Evolutionary conservation across 352 stramenopile species (phyloP).

Genomic region (Globisporangium rhizosaccharum): DNA sequence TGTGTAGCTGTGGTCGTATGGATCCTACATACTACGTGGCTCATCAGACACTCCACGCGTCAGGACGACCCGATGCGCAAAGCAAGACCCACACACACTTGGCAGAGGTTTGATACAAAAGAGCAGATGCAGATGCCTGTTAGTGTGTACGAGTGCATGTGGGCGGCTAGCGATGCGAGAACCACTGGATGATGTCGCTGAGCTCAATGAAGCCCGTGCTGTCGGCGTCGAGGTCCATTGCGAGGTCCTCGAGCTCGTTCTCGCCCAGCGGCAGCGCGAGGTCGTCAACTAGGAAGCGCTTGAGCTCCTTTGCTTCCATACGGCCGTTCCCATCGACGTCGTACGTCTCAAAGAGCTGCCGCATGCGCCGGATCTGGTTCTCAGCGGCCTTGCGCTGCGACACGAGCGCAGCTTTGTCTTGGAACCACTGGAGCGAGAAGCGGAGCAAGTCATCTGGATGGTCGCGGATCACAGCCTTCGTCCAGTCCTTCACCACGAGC

Average conservation of each 20-base stretch:
- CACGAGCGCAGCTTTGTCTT: conserved; percentile 61
- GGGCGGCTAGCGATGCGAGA: conserved; percentile 39
- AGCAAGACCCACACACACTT: too few species aligned
- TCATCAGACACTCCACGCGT: too few species aligned
- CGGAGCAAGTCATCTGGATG: conserved; percentile 66
- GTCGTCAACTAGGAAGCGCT: conserved; percentile 61
- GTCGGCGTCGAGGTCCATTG: conserved; percentile 62
- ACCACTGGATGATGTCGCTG: conserved; percentile 81
- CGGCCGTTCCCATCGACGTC: conserved; percentile 75
- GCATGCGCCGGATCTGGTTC: conserved; percentile 58
- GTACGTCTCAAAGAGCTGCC: conserved; percentile 73
- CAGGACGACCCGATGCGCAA: too few species aligned
- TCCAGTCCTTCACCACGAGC: conserved; percentile 87
- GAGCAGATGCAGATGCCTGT: too few species aligned
- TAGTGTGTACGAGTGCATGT: too few species aligned
- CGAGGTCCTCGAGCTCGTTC: conserved; percentile 59
- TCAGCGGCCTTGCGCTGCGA: conserved; percentile 63
- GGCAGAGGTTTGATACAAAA: too few species aligned
- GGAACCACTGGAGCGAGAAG: conserved; percentile 87
- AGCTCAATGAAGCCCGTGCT: conserved; percentile 81
- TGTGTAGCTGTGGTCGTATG: too few species aligned
- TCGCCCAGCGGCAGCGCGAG: conserved; percentile 50
- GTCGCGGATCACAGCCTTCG: conserved; percentile 84
- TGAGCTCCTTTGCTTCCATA: conserved; percentile 73
- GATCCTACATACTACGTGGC: too few species aligned